These are phyloP conservation scores for Acer negundo DNA, from an alignment of 345 rosid genomes.

Conservation along the genomic window DNA sequence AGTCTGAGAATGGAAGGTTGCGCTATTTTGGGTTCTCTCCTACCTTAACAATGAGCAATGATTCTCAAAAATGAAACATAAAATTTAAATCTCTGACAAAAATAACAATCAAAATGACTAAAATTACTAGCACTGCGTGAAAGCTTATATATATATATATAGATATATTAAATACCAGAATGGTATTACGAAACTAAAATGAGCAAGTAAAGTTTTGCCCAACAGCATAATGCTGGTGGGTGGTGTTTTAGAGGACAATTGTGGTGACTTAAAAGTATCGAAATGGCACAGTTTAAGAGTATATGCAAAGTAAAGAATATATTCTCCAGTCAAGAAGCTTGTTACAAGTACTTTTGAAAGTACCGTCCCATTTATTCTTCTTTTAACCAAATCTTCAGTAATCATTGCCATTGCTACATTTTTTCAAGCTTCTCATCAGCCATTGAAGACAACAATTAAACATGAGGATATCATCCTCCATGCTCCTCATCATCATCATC, in stretches of 20 bases:
- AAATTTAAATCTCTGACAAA: no score
- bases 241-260: background rate
- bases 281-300: slow-evolving; percentile 21
- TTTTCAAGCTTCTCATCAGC: slow-evolving; percentile 9
- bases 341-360: slow-evolving; percentile 24
- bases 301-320: slow-evolving; percentile 40
- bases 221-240: no score
- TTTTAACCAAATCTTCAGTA: slow-evolving; percentile 13
- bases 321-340: slow-evolving; percentile 34
- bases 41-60: background rate
- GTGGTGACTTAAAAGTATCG: background rate
- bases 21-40: no score
- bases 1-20: no score
- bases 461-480: slow-evolving; percentile 37
- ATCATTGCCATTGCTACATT: slow-evolving; percentile 8
- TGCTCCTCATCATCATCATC: slow-evolving; percentile 23
- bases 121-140: no score
- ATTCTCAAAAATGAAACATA: background rate
- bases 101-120: no score
- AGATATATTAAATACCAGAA: no score
- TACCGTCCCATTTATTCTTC: slow-evolving; percentile 29
- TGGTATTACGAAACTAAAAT: no score
- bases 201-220: no score
- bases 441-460: slow-evolving; percentile 2
- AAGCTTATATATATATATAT: no score